Percentiles rank a stretch among this genome's conserved stretches.
phyloP scores from a whole-genome alignment of 305 asterid species.

The Lippia alba region DNA sequence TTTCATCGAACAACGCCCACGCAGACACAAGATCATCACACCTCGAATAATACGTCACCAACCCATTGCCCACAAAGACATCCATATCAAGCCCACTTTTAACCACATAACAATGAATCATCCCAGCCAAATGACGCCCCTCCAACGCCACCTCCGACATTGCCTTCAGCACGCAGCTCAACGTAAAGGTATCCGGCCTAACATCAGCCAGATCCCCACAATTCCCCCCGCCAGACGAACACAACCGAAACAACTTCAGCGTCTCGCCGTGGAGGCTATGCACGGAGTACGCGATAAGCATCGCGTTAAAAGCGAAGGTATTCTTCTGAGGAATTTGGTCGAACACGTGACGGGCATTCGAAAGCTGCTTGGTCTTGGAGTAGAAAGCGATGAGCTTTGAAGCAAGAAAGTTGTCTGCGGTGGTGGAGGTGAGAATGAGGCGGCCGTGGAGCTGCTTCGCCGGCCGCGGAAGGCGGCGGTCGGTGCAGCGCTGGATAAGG shows the following conservation, averaged over 20 bases:
- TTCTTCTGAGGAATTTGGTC: constrained; percentile 72
- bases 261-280: constrained; percentile 50
- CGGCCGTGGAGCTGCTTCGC: constrained; percentile 79
- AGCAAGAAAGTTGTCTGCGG: constrained; percentile 76
- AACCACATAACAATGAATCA: constrained; percentile 64
- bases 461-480: constrained; percentile 66
- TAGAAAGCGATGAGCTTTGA: constrained; percentile 76
- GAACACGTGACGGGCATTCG: constrained; percentile 73
- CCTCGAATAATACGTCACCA: constrained; percentile 77
- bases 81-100: constrained; percentile 67
- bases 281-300: constrained; percentile 68
- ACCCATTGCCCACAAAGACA: constrained; percentile 73
- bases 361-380: constrained; percentile 47
- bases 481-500: constrained; percentile 72
- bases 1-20: constrained; percentile 58
- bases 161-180: constrained; percentile 81
- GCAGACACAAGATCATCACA: constrained; percentile 71
- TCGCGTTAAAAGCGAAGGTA: constrained; percentile 79
- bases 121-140: constrained; percentile 39
- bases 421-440: constrained; percentile 54
- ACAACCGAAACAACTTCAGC: constrained; percentile 46
- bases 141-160: constrained; percentile 56
- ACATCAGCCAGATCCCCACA: constrained; percentile 39
- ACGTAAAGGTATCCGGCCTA: constrained; percentile 65
- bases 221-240: constrained; percentile 34